These are phyloP conservation scores for Thielaviopsis ethacetica DNA, from an alignment of 2,329 filamentous ascomycete species.

Conservation along the genomic window DNA sequence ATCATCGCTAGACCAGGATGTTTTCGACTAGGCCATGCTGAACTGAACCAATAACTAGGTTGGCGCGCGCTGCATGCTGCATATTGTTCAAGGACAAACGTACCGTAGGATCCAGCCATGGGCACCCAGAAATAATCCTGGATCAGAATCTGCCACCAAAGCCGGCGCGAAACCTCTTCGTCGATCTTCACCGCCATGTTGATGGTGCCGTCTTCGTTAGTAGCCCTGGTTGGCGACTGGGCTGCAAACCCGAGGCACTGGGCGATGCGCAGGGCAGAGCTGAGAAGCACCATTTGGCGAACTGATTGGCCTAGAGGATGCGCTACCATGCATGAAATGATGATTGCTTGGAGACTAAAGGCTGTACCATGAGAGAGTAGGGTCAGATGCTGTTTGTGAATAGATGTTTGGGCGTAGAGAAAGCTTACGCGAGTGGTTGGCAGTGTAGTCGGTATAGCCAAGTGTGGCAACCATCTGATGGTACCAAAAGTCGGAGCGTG, in stretches of 20 bases:
- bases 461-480: conserved; percentile 3
- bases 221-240: neutral
- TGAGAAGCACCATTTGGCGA: conserved; percentile 11
- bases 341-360: conserved; percentile 8
- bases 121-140: conserved; percentile 11
- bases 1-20: too few species aligned
- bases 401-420: neutral
- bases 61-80: too few species aligned
- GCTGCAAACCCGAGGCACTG: conserved; percentile 7
- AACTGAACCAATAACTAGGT: too few species aligned
- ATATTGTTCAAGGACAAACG: neutral
- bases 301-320: conserved; percentile 9
- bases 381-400: neutral
- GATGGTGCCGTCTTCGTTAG: neutral
- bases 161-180: conserved; percentile 6
- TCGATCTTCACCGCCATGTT: neutral
- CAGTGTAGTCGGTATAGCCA: conserved; percentile 1
- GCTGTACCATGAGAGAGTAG: neutral
- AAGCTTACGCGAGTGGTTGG: conserved; percentile 6
- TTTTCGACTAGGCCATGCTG: too few species aligned
- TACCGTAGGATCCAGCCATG: conserved; percentile 11
- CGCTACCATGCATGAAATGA: conserved; percentile 11
- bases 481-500: conserved; percentile 3
- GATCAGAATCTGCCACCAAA: conserved; percentile 12
- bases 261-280: conserved; percentile 6